Evolutionary conservation across 176 grass and related monocot species (phyloP).

Genomic region (Areca catechu): DNA sequence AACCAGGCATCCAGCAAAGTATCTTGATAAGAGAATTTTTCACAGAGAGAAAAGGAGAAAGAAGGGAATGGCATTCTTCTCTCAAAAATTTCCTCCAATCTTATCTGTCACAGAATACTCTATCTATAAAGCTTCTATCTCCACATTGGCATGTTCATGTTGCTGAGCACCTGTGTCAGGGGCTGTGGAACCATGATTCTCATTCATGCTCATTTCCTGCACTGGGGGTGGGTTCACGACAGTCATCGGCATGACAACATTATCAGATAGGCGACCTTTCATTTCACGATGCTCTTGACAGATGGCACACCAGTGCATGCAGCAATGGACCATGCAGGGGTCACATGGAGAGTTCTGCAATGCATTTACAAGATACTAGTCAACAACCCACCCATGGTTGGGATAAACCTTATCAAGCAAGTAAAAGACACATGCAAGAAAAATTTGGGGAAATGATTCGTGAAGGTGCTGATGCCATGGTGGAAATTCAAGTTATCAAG

Average conservation of each 20-base stretch:
- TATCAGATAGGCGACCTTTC: conserved; percentile 62
- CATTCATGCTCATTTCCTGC: conserved; percentile 66
- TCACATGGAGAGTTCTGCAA: conserved; percentile 77
- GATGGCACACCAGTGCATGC: conserved; percentile 86
- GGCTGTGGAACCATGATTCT: conserved; percentile 5
- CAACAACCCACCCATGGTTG: no score
- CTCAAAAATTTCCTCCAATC: no score
- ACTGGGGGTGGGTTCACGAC: conserved; percentile 73
- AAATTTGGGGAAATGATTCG: no score
- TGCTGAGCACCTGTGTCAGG: conserved; percentile 23
- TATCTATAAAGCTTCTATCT: conserved; percentile 6
- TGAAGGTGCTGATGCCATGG: no score
- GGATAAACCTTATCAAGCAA: no score
- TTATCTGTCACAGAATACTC: no score
- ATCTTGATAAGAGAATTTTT: no score
- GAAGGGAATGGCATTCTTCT: no score
- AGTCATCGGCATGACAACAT: conserved; percentile 48
- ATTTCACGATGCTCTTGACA: conserved; percentile 95
- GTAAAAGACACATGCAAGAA: no score
- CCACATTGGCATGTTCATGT: conserved; percentile 10
- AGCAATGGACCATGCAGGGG: conserved; percentile 87
- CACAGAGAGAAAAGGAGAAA: no score
- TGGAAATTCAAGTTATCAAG: no score
- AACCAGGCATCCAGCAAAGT: no score
- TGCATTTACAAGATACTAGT: conserved; percentile 14